These are phyloP conservation scores for Schizochytrium sp. DNA, from an alignment of 108 stramenopile genomes.

Conservation along the genomic window DNA sequence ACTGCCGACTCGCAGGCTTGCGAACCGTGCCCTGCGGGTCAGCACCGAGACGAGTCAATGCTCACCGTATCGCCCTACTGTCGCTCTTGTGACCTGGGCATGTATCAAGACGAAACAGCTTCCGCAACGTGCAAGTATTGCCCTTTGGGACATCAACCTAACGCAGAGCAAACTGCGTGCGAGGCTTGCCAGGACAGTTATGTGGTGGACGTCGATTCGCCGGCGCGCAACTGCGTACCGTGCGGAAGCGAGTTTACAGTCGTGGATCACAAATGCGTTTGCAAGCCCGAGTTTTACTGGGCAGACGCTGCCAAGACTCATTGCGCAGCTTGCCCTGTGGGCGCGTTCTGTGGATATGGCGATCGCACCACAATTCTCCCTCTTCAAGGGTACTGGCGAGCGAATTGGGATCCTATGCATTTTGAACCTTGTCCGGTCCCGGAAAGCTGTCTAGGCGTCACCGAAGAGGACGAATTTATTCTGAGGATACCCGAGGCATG, in stretches of 20 bases:
- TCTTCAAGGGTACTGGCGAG: neutral
- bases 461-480: neutral
- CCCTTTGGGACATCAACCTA: neutral
- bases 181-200: neutral
- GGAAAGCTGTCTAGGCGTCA: neutral
- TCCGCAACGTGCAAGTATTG: neutral
- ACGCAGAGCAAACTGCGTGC: neutral
- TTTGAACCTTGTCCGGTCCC: neutral
- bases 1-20: neutral
- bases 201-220: neutral
- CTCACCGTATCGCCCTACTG: neutral
- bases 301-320: neutral
- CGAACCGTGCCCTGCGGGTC: neutral
- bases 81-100: neutral
- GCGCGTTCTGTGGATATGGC: slow-evolving; percentile 1
- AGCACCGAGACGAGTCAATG: slow-evolving; percentile 10
- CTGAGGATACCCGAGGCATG: neutral
- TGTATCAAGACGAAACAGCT: neutral
- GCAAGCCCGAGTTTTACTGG: neutral
- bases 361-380: neutral
- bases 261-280: neutral
- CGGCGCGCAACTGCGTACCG: neutral
- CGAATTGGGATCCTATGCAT: neutral
- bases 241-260: neutral
- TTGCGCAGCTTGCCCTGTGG: neutral